A percentile compares a stretch with the other conserved stretches of the same genome.
phyloP scores from a whole-genome alignment of 2,329 filamentous ascomycete genomes.

The Claviceps sp. region DNA sequence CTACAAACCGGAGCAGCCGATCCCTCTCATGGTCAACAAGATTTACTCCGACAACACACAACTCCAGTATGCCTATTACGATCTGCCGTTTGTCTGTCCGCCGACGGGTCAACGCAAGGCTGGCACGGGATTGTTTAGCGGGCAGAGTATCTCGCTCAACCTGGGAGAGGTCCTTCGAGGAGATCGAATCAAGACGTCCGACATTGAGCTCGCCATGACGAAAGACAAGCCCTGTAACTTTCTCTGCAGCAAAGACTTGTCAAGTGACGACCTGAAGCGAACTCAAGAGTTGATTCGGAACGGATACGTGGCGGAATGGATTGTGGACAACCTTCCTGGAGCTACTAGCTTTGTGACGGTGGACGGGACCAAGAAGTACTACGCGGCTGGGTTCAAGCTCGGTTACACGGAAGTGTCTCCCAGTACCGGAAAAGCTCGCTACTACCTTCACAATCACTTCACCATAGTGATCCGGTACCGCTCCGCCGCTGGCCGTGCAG shows the following conservation, averaged over 20 bases:
- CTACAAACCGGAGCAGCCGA: slow-evolving; percentile 61
- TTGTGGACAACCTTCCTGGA: slow-evolving; percentile 80
- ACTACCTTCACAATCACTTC: slow-evolving; percentile 78
- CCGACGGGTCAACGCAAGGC: slow-evolving; percentile 54
- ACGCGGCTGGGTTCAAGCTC: slow-evolving; percentile 79
- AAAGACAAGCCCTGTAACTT: slow-evolving; percentile 59
- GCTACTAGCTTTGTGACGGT: slow-evolving; percentile 81
- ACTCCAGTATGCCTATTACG: slow-evolving; percentile 83
- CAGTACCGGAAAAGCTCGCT: slow-evolving; percentile 45
- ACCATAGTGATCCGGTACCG: slow-evolving; percentile 74
- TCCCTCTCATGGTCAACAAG: slow-evolving; percentile 84
- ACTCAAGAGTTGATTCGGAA: slow-evolving; percentile 61
- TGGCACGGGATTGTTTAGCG: slow-evolving; percentile 57
- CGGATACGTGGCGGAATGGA: slow-evolving; percentile 85
- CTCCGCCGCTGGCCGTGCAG: slow-evolving; percentile 53
- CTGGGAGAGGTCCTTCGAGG: slow-evolving; percentile 78
- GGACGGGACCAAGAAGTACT: slow-evolving; percentile 76
- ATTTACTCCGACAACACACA: slow-evolving; percentile 82
- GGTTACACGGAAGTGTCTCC: slow-evolving; percentile 59
- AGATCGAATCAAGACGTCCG: slow-evolving; percentile 72
- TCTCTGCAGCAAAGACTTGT: slow-evolving; percentile 57
- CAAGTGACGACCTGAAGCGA: slow-evolving; percentile 49
- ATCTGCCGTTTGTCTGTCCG: slow-evolving; percentile 77
- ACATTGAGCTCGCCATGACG: slow-evolving; percentile 69
- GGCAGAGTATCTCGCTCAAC: slow-evolving; percentile 68